phyloP scores from a whole-genome alignment of 2,329 filamentous ascomycete genomes.

The Fonsecaea monophora region DNA sequence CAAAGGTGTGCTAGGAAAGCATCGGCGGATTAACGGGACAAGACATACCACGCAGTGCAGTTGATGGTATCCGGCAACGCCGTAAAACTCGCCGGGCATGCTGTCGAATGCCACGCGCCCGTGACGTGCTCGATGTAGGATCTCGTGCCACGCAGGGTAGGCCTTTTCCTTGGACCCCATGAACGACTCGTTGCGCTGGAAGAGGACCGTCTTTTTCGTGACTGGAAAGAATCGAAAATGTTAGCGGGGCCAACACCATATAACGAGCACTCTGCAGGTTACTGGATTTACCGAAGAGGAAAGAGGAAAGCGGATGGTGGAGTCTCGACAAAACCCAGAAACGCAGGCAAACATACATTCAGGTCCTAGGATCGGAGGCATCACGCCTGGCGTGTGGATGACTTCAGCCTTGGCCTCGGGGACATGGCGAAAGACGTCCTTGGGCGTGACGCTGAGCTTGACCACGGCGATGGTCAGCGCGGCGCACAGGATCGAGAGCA shows the following conservation, averaged over 20 bases:
- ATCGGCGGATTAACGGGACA: background rate
- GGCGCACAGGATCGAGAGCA: slow-evolving; percentile 2
- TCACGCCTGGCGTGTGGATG: slow-evolving; percentile 7
- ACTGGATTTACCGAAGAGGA: background rate
- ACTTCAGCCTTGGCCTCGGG: slow-evolving; percentile 11
- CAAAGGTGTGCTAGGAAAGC: background rate
- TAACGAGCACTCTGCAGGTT: too few relatives aligned
- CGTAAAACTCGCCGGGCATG: slow-evolving; percentile 11
- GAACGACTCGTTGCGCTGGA: slow-evolving; percentile 14
- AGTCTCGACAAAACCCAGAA: background rate
- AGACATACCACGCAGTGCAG: slow-evolving; percentile 14
- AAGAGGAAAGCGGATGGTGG: background rate
- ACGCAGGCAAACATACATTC: background rate
- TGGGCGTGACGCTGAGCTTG: slow-evolving; percentile 13
- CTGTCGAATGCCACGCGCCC: slow-evolving; percentile 12
- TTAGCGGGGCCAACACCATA: background rate
- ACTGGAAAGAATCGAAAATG: background rate
- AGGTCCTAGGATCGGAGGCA: slow-evolving; percentile 15
- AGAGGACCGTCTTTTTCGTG: slow-evolving; percentile 16
- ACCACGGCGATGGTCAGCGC: background rate
- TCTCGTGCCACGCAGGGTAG: slow-evolving; percentile 13
- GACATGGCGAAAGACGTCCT: slow-evolving; percentile 16
- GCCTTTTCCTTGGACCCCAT: slow-evolving; percentile 7
- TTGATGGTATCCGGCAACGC: slow-evolving; percentile 15
- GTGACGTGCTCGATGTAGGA: slow-evolving; percentile 10